Conservation (phyloP, 257 asterid genomes). For the Nicotiana noctiflora region DNA sequence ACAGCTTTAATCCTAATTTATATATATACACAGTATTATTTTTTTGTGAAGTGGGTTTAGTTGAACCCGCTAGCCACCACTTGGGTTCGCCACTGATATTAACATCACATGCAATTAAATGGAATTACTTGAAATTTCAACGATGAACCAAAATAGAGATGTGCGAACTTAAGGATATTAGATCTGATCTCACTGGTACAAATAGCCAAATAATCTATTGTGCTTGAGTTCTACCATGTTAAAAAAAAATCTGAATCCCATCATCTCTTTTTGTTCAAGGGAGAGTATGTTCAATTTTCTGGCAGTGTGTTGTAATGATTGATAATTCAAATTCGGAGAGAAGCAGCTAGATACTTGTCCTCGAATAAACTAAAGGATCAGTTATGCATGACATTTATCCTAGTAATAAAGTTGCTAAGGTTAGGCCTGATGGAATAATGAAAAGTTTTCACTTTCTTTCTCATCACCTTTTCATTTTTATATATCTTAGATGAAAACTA, state of each 20-base stretch:
- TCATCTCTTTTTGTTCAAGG: background rate
- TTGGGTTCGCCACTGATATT: no score
- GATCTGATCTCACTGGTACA: background rate
- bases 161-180: background rate
- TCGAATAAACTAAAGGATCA: background rate
- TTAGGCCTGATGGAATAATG: background rate
- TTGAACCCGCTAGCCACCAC: no score
- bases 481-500: background rate
- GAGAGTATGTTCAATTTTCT: background rate
- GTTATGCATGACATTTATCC: background rate
- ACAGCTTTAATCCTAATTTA: no score
- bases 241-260: background rate
- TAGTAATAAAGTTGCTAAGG: background rate
- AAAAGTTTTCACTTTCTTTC: background rate
- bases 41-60: no score
- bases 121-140: background rate
- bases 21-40: no score
- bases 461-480: background rate
- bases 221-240: background rate
- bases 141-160: background rate
- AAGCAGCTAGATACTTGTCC: background rate
- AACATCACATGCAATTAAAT: background rate
- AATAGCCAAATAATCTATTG: background rate
- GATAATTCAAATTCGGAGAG: background rate
- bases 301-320: background rate